Base-by-base conservation (phyloP, 371 early-diverging fungal genomes). In the Mucor indicus region DNA sequence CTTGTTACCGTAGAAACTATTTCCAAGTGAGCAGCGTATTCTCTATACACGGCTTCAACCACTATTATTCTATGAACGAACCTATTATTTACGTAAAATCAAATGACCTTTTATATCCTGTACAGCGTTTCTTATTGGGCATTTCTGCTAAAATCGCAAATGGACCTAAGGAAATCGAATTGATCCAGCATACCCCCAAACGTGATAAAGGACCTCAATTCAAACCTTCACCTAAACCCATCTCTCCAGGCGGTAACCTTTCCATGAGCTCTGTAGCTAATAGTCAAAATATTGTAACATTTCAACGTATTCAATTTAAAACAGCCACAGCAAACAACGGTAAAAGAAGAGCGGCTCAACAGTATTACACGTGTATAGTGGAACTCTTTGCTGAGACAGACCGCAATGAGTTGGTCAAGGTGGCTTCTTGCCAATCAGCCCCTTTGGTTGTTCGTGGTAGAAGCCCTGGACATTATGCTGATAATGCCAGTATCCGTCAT, bases 301-400 rank as follows among this genome's bases (percentile, higher is more conserved):
- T 89, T 62, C 91, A 93, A 56, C 83, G 93, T 4, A 57, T 93
- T 19, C 93, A 93, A 69, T 93, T 92, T 77, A 91, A 91, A 62
- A 80, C 84, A 0, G 89, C 93, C 16, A 93, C 93, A 0, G 89
- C 89, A 43, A 92, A 91, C 62, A 92, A 89, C 46, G 89, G 87
- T 40, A 85, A 85, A 58, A 76, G 89, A 30, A 71, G 68, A 17
- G 86, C 89, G 37, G 85, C 90, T 1, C 93, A 91, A 60, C 93
- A 92, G 64, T 91, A 87, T 62, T 87, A 87, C 61, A 65, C 79
- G 24, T 60, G 87, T 38, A 53, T 69, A 20, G 64, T 86, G 0
- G 76, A 79, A 17, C 58, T 89, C 23, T 73, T 67, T 50, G 89
- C 84, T 13, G 73, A 76, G 44, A 75, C 72, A 30, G 74, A 72